Conservation (phyloP, 495 filamentous ascomycete genomes). For the Penicillium coffeae region DNA sequence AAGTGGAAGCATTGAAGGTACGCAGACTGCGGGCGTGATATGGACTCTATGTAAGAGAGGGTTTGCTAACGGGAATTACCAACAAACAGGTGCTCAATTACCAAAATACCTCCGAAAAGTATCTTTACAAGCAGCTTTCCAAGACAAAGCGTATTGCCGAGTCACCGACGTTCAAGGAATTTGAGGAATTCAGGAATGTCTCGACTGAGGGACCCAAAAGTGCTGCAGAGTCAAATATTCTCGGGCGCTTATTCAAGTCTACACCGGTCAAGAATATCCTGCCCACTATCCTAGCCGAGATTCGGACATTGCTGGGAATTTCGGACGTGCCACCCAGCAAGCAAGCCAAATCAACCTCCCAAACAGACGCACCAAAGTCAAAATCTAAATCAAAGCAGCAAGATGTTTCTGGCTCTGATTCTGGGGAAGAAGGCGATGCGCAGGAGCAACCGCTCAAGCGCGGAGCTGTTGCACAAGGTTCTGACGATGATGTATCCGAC, state of each 20-base stretch:
- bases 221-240: conserved; percentile 65
- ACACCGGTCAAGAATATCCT: conserved; percentile 68
- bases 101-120: conserved; percentile 56
- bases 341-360: conserved; percentile 17
- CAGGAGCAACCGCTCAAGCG: background rate
- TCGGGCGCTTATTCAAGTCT: conserved; percentile 73
- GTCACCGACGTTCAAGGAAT: conserved; percentile 41
- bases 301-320: conserved; percentile 60
- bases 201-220: conserved; percentile 39
- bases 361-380: conserved; percentile 16
- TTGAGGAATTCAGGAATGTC: conserved; percentile 30
- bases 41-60: no score
- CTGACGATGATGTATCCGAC: conserved; percentile 33
- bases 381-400: conserved; percentile 20
- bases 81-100: conserved; percentile 58
- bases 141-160: conserved; percentile 67
- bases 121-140: conserved; percentile 71
- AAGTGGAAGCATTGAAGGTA: conserved; percentile 75
- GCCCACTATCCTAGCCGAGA: conserved; percentile 54
- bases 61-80: no score
- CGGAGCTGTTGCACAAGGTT: conserved; percentile 20
- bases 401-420: conserved; percentile 15
- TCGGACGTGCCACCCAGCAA: conserved; percentile 40
- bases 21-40: no score
- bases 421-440: conserved; percentile 4